phyloP scores from a whole-genome alignment of 2,329 filamentous ascomycete genomes.

The Tympanopsis confertula region DNA sequence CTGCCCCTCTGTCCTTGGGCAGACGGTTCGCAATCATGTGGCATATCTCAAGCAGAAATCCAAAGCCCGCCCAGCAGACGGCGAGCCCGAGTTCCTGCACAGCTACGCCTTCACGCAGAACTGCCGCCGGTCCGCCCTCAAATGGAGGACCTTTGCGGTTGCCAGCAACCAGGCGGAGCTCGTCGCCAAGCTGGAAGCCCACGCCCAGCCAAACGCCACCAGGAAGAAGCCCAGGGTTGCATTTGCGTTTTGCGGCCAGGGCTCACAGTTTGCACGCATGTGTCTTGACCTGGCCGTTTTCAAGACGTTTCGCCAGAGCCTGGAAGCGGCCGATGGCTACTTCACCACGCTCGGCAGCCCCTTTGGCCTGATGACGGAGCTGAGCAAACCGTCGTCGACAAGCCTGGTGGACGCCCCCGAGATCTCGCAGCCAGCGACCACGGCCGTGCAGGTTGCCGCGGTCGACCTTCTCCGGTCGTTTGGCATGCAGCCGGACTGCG shows the following conservation, averaged over 20 bases:
- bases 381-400: conserved; percentile 12
- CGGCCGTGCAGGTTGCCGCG: conserved; percentile 27
- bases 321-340: conserved; percentile 20
- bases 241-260: conserved; percentile 31
- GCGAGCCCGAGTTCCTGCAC: conserved; percentile 12
- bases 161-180: conserved; percentile 22
- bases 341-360: conserved; percentile 15
- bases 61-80: conserved; percentile 1
- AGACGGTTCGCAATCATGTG: conserved; percentile 20
- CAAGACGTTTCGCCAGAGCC: conserved; percentile 24
- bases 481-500: conserved; percentile 16
- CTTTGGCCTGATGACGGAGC: conserved; percentile 22
- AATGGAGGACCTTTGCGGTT: conserved; percentile 27
- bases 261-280: conserved; percentile 23
- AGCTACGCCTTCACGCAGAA: conserved; percentile 33
- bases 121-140: conserved; percentile 29
- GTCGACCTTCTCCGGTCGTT: conserved; percentile 24
- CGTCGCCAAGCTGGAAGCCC: conserved; percentile 6
- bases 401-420: conserved; percentile 19
- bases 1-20: conserved; percentile 9
- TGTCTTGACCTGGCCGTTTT: conserved; percentile 23
- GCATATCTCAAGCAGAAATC: conserved; percentile 13
- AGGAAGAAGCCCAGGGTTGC: conserved; percentile 17
- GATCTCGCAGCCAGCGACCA: conserved; percentile 27
- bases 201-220: conserved; percentile 3